Evolutionary conservation across 306 rosid genomes (phyloP), one percentile per base, ranked within the genome.

Genomic region (Cicer judaicum): DNA sequence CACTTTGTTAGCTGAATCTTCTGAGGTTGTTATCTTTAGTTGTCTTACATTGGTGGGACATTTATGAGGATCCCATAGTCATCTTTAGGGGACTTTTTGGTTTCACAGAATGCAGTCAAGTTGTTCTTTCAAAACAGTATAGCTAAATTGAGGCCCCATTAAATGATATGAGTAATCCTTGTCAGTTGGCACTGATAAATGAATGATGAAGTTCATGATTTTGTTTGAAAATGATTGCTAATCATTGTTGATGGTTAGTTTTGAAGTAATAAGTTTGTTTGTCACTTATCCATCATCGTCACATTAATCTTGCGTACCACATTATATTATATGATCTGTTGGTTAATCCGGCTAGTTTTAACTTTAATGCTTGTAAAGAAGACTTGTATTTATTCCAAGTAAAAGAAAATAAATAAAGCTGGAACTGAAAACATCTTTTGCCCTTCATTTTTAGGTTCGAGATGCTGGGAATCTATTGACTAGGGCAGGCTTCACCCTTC

Each of bases 381-480:
- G 38, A 15, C 18, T 34, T 77, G 11, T 42, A 68, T 36, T 47
- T 41, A 44, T 60, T 80, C n/a, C 44, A 39, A 76, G 66, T 70
- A 43, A 36, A 61, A 59, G 36, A 29, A 29, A 29, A 29, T 29
- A 36, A 42, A 47, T 46, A 57, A 73, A 39, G 59, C 62, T 70
- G 62, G 57, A 64, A 67, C 49, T 81, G 24, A 81, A 21, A 49
- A 55, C 74, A 40, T 34, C 50, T 49, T 63, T 57, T 68, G 72
- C 36, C 50, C 69, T 52, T 53, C 61, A 63, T 70, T 50, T 65
- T 68, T 72, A 93, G 98, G 96, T 93, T 79, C 87, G 97, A 80
- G 98, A 93, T 88, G 98, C 98, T 48, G 98, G 97, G 42, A 93
- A 93, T 85, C 98, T 93, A 74, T 86, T 93, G 90, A 89, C 94